Evolutionary conservation across 441 rosid genomes (phyloP), one percentile per base, ranked within the genome.

Genomic region (Oxalis stricta): DNA sequence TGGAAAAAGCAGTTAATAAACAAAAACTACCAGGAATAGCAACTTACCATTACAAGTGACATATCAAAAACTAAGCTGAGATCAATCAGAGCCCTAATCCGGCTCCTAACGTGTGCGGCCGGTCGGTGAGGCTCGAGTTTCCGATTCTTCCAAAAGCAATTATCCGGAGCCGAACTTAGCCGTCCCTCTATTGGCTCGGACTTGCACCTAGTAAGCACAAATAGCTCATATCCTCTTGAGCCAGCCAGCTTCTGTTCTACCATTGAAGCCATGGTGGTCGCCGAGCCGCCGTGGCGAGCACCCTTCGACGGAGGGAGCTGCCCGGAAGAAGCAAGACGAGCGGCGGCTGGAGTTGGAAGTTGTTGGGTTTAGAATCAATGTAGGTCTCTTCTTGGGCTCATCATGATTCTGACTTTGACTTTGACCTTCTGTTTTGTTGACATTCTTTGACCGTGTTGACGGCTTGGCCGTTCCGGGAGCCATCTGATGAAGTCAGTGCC

Each of bases 61-160:
- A n/a, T n/a, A n/a, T n/a, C n/a, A n/a, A n/a, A n/a, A n/a, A n/a
- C n/a, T n/a, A n/a, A n/a, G n/a, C n/a, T n/a, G n/a, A n/a, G n/a
- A n/a, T n/a, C n/a, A n/a, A n/a, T n/a, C n/a, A n/a, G n/a, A n/a
- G n/a, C n/a, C n/a, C n/a, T n/a, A n/a, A n/a, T n/a, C 89, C 77
- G 51, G 77, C 71, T 30, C 83, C 82, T 8, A 81, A 53, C 0
- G 69, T 52, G 23, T n/a, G n/a, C n/a, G n/a, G 77, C 71, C 47
- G 79, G 73, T 12, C 76, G 53, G 11, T 77, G 86, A 26, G 91
- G 85, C 72, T 88, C 87, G 0, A 82, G 72, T 72, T 88, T 84
- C 70, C 91, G 61, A 22, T 82, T 88, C 65, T 84, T 84, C 93
- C 95, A 84, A 53, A 64, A 84, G 57, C 97, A 76, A 51, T 76